Conservation (phyloP, 1,139 yeast genomes). For the Yarrowia galli region DNA sequence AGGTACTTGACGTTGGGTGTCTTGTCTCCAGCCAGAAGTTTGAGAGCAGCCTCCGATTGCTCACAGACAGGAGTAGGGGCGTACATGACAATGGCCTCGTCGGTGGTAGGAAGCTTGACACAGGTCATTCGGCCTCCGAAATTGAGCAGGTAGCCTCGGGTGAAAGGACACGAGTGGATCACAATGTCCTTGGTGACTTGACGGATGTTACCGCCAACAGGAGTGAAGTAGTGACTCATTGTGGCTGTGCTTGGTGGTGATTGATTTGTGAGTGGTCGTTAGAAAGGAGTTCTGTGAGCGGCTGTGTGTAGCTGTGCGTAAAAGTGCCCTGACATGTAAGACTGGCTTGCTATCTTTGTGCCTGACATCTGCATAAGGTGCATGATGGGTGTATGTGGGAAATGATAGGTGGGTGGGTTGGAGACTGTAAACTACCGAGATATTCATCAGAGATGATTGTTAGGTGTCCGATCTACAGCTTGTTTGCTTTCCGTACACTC, state of each 20-base stretch:
- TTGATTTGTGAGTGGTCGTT: background rate
- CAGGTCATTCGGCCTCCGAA: conserved; percentile 67
- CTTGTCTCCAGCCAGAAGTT: conserved; percentile 53
- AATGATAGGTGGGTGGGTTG: too few relatives aligned
- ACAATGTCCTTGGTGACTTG: conserved; percentile 56
- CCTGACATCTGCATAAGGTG: too few relatives aligned
- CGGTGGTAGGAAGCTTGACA: conserved; percentile 53
- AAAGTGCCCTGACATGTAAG: too few relatives aligned
- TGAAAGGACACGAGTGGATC: conserved; percentile 54
- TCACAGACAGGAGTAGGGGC: conserved; percentile 67
- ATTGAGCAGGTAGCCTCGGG: conserved; percentile 40
- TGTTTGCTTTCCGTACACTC: too few relatives aligned
- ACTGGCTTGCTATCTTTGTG: too few relatives aligned
- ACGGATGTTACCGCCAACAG: conserved; percentile 57
- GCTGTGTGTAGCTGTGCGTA: too few relatives aligned
- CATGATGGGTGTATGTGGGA: too few relatives aligned
- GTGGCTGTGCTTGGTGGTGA: background rate
- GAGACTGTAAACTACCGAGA: too few relatives aligned
- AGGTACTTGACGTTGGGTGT: conserved; percentile 46
- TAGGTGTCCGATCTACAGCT: too few relatives aligned
- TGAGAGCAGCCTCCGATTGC: conserved; percentile 54
- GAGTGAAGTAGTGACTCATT: conserved; percentile 42
- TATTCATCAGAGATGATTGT: too few relatives aligned
- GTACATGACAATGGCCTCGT: conserved; percentile 57
- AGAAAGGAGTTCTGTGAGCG: background rate